phyloP scores from a whole-genome alignment of 768 basidiomycete species.

The Arthromyces matolae region DNA sequence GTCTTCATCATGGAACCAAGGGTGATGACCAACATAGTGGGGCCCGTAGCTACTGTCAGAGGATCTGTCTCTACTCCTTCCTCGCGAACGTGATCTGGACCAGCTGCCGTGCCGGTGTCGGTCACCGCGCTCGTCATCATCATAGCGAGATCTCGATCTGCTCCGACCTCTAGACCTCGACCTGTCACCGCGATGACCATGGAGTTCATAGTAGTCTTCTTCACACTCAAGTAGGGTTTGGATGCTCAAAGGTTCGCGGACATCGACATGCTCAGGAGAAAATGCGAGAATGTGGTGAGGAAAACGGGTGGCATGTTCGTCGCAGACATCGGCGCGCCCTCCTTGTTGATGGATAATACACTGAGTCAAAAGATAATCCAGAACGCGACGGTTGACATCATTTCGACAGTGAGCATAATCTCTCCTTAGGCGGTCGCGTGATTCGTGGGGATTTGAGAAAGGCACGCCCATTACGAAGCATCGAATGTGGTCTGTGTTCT shows the following conservation, averaged over 20 bases:
- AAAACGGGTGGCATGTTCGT: constrained; percentile 7
- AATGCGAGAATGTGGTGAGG: constrained; percentile 14
- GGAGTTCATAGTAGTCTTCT: background rate
- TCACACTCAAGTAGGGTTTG: constrained; percentile 12
- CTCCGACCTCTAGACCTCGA: constrained; percentile 5
- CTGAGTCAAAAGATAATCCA: constrained; percentile 14
- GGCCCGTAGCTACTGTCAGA: background rate
- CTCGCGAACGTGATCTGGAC: constrained; percentile 8
- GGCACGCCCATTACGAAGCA: constrained; percentile 14
- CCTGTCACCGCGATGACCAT: background rate
- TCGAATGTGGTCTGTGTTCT: background rate
- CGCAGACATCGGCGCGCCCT: constrained; percentile 8
- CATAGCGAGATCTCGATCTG: constrained; percentile 2
- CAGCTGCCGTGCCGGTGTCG: constrained; percentile 1
- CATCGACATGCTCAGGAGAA: constrained; percentile 2
- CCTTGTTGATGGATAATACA: constrained; percentile 12
- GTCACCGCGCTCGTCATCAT: background rate
- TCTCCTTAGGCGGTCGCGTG: constrained; percentile 9
- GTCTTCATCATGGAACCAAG: background rate
- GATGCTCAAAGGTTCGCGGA: constrained; percentile 6
- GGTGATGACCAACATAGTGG: background rate
- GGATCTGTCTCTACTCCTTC: constrained; percentile 1
- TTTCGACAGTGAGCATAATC: constrained; percentile 12
- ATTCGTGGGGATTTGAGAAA: constrained; percentile 7
- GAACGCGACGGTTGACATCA: constrained; percentile 12